Base-by-base conservation (phyloP, 2,329 filamentous ascomycete species). In the Fusarium sp. region DNA sequence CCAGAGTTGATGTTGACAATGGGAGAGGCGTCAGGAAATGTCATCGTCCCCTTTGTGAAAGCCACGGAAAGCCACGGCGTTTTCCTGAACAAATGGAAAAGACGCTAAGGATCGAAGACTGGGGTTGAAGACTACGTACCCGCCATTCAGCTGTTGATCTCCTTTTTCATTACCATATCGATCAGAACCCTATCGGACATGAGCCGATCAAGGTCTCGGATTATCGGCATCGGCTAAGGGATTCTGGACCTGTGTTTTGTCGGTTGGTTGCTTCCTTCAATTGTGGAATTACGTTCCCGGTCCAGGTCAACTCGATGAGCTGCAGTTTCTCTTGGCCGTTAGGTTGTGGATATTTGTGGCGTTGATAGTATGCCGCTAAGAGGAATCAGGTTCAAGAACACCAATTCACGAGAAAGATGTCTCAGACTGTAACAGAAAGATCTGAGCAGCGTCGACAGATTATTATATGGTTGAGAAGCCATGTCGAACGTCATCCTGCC, bases 11-110 rank as follows among this genome's bases (percentile, higher is more conserved):
- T 29, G 12, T 24, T 49, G 63, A 45, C 38, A 48, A 20, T 41
- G 41, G 38, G 41, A 25, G 45, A 58, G 53, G 60, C 62, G 43
- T 52, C 34, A 18, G 34, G 7, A 25, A n/a, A 41, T 10, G 29
- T 24, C 34, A 30, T 22, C 10, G 3, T 65, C 54, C 22, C 63
- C 54, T 66, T 34, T 53, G 47, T 49, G 16, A 29, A 29, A 45
- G 48, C 56, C 30, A 54, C 40, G 25, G 8, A 43, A 30, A 65
- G 62, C 61, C 54, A 65, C 47, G 43, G 62, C 47, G 62, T 59
- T 38, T 27, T 24, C 29, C 27, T 41, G 25, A 20, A 24, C 34
- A 61, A 60, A 60, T 54, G 30, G 47, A 30, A 32, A 15, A 12
- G 32, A 40, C 54, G 47, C 63, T 66, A 66, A 60, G 5, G 11